Evolutionary conservation across 257 asterid genomes (phyloP), one percentile per base, ranked within the genome.

Genomic region (Striga asiatica): DNA sequence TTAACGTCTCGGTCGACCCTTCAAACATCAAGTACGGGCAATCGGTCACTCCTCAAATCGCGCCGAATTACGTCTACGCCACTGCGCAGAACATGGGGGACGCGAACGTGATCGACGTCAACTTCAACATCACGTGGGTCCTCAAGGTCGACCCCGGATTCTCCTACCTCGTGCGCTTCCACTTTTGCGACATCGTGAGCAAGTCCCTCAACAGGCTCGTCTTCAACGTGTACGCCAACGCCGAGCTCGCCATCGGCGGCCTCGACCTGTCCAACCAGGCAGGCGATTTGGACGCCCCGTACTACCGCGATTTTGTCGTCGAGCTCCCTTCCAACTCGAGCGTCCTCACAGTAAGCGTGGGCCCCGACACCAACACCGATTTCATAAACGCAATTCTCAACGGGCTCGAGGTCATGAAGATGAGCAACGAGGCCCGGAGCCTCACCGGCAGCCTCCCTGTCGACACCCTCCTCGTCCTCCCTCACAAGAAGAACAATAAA

Each of bases 71-170:
- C 54, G 83, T 84, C 46, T 84, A 81, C 22, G 74, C 94, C 17
- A 78, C 94, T n/a, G 94, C 94, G 35, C 81, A 81, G 52, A 71
- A 73, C 56, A 84, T 84, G 94, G 94, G 85, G 31, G 72, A 84
- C 17, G 82, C 94, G 1, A 75, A 73, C 16, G 82, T 82, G 47
- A 76, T 55, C 31, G 27, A 76, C 21, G 71, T 66, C 54, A 78
- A 76, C 78, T 84, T 84, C 81, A 84, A 84, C 69, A 69, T 84
- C 62, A 81, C 94, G 32, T 84, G 94, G 94, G 83, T 78, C 41
- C 70, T 84, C 56, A 71, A 55, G 13, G 87, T 79, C 14, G 94
- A 84, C 59, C 83, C 81, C 1, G 56, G 35, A 57, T 84, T 74
- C 81, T 64, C 74, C 12, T 81, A 84, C 38, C 64, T 84, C 25